Evolutionary conservation across 164 flowering plant genomes (phyloP).

Genomic region (Magnolia kwangsiensis): DNA sequence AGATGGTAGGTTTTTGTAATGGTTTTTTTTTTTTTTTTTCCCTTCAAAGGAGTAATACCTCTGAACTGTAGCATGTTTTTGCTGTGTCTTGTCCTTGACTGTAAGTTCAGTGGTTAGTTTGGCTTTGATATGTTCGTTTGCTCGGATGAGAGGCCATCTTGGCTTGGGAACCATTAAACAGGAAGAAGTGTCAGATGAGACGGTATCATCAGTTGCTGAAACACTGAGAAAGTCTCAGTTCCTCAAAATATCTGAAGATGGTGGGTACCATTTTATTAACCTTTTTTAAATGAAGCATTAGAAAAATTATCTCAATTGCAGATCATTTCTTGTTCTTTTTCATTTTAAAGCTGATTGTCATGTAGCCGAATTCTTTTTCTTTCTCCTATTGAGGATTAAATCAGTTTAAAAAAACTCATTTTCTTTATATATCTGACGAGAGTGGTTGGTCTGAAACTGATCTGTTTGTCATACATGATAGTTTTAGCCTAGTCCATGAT

Average conservation of each 20-base stretch:
- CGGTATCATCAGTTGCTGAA: constrained; percentile 71
- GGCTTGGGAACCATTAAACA: constrained; percentile 55
- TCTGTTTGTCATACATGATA: too few species aligned
- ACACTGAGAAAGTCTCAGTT: constrained; percentile 49
- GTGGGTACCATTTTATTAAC: constrained; percentile 26
- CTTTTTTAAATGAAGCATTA: too few species aligned
- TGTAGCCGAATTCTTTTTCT: too few species aligned
- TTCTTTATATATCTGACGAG: too few species aligned
- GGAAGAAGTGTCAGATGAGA: constrained; percentile 60
- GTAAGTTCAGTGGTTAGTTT: constrained; percentile 67
- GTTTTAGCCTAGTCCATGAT: too few species aligned
- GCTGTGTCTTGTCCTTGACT: constrained; percentile 35
- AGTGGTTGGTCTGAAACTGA: too few species aligned
- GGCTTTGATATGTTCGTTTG: constrained; percentile 83
- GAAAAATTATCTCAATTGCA: too few species aligned
- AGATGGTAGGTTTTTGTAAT: neutral
- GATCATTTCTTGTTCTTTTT: too few species aligned
- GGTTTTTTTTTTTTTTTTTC: neutral
- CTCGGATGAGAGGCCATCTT: constrained; percentile 77
- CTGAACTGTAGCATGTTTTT: neutral
- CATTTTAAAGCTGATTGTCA: too few species aligned
- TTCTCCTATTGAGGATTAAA: too few species aligned
- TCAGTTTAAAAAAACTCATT: too few species aligned
- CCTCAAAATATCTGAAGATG: constrained; percentile 85
- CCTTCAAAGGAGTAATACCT: neutral